Conservation (phyloP, 257 asterid genomes). For the Euphrasia confusa region DNA sequence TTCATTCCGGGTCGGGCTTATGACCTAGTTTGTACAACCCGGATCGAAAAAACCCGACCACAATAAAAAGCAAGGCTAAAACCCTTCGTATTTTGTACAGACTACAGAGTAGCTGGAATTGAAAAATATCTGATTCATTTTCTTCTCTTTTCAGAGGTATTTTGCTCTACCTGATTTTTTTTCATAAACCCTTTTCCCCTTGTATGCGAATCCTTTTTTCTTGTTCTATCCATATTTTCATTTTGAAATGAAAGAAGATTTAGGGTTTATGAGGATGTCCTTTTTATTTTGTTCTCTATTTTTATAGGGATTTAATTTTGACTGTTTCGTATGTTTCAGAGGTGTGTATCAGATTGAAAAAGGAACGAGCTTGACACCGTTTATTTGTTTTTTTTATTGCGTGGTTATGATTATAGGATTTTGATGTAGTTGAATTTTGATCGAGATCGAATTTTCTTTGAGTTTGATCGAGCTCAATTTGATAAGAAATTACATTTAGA, state of each 20-base stretch:
- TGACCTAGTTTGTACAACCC: too few species aligned
- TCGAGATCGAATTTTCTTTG: too few species aligned
- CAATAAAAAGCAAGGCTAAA: conserved; percentile 10
- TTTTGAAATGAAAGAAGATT: not conserved
- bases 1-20: too few species aligned
- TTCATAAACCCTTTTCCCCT: conserved; percentile 24
- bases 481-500: too few species aligned
- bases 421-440: too few species aligned
- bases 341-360: too few species aligned
- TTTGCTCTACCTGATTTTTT: not conserved
- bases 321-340: too few species aligned
- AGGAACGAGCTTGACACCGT: not conserved
- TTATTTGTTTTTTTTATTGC: not conserved
- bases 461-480: too few species aligned
- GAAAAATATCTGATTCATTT: not conserved
- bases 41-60: not conserved
- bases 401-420: too few species aligned
- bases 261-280: conserved; percentile 13
- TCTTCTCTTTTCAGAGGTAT: conserved; percentile 9
- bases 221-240: conserved; percentile 5
- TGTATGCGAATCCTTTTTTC: not conserved
- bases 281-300: not conserved
- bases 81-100: conserved; percentile 19
- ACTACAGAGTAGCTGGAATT: not conserved
- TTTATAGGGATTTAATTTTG: not conserved